Evolutionary conservation across 2,329 filamentous ascomycete genomes (phyloP), one percentile per base, ranked within the genome.

Genomic region (Fusarium begoniae): DNA sequence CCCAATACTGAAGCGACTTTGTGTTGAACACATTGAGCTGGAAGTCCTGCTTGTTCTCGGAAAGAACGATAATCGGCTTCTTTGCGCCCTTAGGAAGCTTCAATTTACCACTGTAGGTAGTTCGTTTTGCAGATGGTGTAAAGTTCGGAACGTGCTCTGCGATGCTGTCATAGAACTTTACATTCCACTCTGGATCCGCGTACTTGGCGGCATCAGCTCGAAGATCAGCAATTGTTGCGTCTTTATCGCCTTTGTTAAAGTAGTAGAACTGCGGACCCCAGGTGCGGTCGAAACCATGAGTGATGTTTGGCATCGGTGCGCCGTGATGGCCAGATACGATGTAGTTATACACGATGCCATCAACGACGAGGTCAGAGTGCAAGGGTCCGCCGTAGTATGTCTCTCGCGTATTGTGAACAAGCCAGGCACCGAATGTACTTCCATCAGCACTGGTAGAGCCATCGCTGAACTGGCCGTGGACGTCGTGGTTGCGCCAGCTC

Each of bases 321-420:
- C 90, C 89, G 53, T 91, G 89, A 70, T 91, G 89, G 40, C 90
- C 91, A 0, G 87, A 89, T 0, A 88, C 85, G 79, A 79, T 86
- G 73, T 91, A 91, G 71, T 92, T 90, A 75, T 91, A 91, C 0
- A 91, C 86, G 38, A 91, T 91, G 0, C 89, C 89, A 66, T 91
- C 90, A 0, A 91, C 90, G 0, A 86, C 86, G 8, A 92, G 81
- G 70, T 91, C 90, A 0, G 89, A 90, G 78, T 91, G 89, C 2
- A 89, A 79, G 0, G 89, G 90, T 0, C 89, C 90, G 3, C 87
- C 87, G 67, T 87, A 90, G 70, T 90, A 90, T 3, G 88, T 89
- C 58, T 91, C 89, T 58, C 85, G 87, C 0, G 87, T 90, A 72
- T 90, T 91, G 84, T 90, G 88, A 3, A 91, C 88, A 9, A 91